Evolutionary conservation across 116 monocot genomes (phyloP).

Genomic region (Thalassia testudinum): DNA sequence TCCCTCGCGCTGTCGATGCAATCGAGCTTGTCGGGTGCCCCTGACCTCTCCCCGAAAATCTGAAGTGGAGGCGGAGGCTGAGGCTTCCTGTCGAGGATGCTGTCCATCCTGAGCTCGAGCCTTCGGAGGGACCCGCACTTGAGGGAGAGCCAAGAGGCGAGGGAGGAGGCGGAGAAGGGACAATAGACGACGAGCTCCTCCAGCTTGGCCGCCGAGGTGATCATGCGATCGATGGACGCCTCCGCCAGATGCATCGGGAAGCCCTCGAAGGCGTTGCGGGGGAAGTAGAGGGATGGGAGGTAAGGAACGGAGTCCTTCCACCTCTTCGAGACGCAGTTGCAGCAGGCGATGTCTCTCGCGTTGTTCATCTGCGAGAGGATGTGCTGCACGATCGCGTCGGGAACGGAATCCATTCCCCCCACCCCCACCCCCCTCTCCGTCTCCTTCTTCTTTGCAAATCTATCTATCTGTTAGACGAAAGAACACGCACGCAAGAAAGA

Average conservation of each 20-base stretch:
- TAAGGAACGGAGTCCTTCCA: conserved; percentile 55
- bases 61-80: not conserved
- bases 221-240: conserved; percentile 40
- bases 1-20: conserved; percentile 27
- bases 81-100: conserved; percentile 8
- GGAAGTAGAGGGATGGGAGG: conserved; percentile 72
- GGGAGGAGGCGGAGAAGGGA: conserved; percentile 43
- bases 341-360: conserved; percentile 57
- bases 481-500: too few species aligned
- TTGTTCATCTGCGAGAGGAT: conserved; percentile 64
- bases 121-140: conserved; percentile 28
- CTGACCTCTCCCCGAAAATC: not conserved
- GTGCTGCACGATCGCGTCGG: conserved; percentile 62
- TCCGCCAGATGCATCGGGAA: conserved; percentile 15
- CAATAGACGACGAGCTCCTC: conserved; percentile 81
- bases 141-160: conserved; percentile 38
- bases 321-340: conserved; percentile 54
- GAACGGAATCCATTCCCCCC: conserved; percentile 51
- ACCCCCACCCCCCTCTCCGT: too few species aligned
- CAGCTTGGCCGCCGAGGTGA: conserved; percentile 21
- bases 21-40: conserved; percentile 15
- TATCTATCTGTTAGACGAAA: too few species aligned
- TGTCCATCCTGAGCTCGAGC: conserved; percentile 84
- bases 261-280: conserved; percentile 52
- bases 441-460: too few species aligned